A percentile compares a stretch with the other conserved stretches of the same genome.
phyloP scores from a whole-genome alignment of 2,329 filamentous ascomycete genomes.

The Alternaria sp. region DNA sequence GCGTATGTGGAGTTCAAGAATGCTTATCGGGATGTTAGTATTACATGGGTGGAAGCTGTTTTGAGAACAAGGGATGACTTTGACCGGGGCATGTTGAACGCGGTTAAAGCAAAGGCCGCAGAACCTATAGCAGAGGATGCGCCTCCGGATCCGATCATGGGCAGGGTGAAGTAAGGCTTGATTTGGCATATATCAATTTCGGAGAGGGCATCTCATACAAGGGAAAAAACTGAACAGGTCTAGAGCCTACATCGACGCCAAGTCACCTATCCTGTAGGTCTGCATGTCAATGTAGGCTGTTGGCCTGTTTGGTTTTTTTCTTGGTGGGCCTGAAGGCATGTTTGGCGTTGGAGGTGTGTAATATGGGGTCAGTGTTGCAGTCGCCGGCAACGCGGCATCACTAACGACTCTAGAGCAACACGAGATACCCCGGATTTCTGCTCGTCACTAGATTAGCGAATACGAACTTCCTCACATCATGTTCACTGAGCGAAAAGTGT shows the following conservation, averaged over 20 bases:
- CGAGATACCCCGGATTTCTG: constrained; percentile 6
- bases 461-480: constrained; percentile 3
- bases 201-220: not conserved
- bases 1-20: constrained; percentile 85
- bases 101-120: constrained; percentile 86
- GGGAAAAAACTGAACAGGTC: no score
- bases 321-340: not conserved
- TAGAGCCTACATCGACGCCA: no score
- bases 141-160: constrained; percentile 88
- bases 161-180: constrained; percentile 73
- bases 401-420: constrained; percentile 5
- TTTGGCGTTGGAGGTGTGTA: constrained; percentile 8
- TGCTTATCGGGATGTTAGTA: constrained; percentile 90
- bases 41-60: constrained; percentile 95
- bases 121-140: constrained; percentile 78
- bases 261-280: no score
- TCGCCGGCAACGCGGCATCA: not conserved
- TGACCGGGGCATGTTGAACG: constrained; percentile 85
- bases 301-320: no score
- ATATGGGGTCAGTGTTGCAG: constrained; percentile 1
- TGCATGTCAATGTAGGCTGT: no score
- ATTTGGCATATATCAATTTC: not conserved
- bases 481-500: not conserved
- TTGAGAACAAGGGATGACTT: constrained; percentile 89
- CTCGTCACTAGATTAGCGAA: constrained; percentile 6